These are phyloP conservation scores for Monosporozyma unispora DNA, from an alignment of 805 yeast genomes.

Conservation along the genomic window DNA sequence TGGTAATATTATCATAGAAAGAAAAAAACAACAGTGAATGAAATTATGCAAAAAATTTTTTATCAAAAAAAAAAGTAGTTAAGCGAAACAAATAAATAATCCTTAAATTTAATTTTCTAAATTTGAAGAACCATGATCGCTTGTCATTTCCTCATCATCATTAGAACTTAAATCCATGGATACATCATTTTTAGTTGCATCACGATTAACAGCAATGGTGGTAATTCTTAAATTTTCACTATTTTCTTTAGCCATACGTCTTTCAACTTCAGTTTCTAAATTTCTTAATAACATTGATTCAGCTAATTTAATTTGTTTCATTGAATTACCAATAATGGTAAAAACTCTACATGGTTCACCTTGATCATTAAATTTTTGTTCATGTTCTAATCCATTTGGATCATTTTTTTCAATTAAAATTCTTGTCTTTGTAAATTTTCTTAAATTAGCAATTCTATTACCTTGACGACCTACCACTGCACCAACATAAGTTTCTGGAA, in stretches of 20 bases:
- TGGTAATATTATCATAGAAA: too few relatives aligned
- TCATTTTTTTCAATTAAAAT: constrained; percentile 67
- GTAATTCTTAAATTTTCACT: constrained; percentile 1
- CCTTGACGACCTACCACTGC: constrained; percentile 85
- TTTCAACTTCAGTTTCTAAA: constrained; percentile 48
- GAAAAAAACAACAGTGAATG: too few relatives aligned
- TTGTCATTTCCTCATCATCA: background rate
- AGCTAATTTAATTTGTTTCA: constrained; percentile 46
- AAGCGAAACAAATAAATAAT: too few relatives aligned
- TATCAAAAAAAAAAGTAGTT: too few relatives aligned
- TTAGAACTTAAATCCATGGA: background rate
- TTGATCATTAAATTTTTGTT: constrained; percentile 6
- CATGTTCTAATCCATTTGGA: constrained; percentile 24
- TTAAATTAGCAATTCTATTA: constrained; percentile 74
- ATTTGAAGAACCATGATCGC: background rate
- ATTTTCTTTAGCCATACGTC: constrained; percentile 31
- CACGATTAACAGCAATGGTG: background rate
- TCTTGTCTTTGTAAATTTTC: constrained; percentile 68
- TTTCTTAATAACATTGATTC: constrained; percentile 47
- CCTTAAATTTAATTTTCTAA: too few relatives aligned
- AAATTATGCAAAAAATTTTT: too few relatives aligned
- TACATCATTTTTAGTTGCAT: background rate
- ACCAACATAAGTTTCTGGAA: constrained; percentile 79
- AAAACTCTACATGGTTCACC: constrained; percentile 38
- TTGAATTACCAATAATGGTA: constrained; percentile 51